phyloP scores from a whole-genome alignment of 371 early-diverging fungal genomes.

The Mucor racemosus region DNA sequence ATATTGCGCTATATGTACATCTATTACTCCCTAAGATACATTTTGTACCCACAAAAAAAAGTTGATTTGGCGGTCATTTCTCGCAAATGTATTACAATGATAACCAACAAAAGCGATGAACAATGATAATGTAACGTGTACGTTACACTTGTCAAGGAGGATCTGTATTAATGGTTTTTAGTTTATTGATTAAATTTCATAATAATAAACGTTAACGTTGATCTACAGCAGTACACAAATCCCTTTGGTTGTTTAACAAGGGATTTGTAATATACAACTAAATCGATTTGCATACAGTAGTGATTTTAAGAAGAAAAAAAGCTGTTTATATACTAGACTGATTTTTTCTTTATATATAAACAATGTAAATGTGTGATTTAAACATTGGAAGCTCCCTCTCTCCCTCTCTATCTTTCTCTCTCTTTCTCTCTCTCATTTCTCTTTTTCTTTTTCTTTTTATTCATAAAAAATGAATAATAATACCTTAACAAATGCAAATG shows the following conservation, averaged over 20 bases:
- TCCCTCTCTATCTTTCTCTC: neutral
- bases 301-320: neutral
- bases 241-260: neutral
- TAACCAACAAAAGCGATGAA: neutral
- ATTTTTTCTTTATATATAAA: slow-evolving; percentile 3
- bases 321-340: neutral
- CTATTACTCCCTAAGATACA: neutral
- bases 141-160: no score
- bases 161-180: no score
- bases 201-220: neutral
- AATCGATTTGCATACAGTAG: neutral
- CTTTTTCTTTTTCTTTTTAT: neutral
- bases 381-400: neutral
- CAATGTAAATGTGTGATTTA: neutral
- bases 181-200: neutral
- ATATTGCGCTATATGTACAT: neutral
- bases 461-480: slow-evolving; percentile 4
- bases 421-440: no score
- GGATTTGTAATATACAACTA: neutral
- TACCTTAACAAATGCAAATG: neutral
- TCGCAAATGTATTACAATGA: neutral
- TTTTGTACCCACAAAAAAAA: neutral
- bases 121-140: neutral
- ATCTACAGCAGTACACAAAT: no score
- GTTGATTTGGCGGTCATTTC: neutral